These are phyloP conservation scores for Cordyceps tenuipes DNA, from an alignment of 2,329 filamentous ascomycete species.

Conservation along the genomic window DNA sequence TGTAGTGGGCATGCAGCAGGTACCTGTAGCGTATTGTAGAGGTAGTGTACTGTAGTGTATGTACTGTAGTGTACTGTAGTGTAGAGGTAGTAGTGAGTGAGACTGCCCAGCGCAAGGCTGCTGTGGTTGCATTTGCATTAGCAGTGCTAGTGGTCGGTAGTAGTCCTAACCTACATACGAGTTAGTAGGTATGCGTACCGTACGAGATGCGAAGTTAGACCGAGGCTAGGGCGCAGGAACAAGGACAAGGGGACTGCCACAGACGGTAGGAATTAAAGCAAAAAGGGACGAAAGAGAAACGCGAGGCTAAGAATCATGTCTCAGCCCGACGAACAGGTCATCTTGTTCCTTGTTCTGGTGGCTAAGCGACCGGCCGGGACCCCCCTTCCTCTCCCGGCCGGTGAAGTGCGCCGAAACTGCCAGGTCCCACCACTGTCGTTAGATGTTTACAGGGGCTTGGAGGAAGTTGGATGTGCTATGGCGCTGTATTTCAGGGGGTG, in stretches of 20 bases:
- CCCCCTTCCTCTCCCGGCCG: not conserved
- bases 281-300: not conserved
- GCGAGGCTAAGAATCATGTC: not conserved
- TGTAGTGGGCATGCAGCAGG: too few relatives aligned
- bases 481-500: not conserved
- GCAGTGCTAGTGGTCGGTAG: too few relatives aligned
- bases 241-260: not conserved
- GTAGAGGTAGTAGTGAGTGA: too few relatives aligned
- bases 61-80: too few relatives aligned
- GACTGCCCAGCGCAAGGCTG: too few relatives aligned
- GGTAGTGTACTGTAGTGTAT: too few relatives aligned
- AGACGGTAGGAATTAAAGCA: not conserved
- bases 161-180: too few relatives aligned
- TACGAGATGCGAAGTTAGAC: not conserved
- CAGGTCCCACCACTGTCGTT: not conserved
- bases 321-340: slow-evolving; percentile 6
- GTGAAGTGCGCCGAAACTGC: not conserved
- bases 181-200: too few relatives aligned
- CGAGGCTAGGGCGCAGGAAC: not conserved
- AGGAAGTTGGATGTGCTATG: not conserved
- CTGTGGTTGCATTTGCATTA: too few relatives aligned
- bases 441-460: not conserved
- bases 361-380: not conserved
- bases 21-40: too few relatives aligned
- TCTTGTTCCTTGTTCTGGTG: not conserved